Evolutionary conservation across 2,329 filamentous ascomycete genomes (phyloP).

Genomic region (Neofusicoccum laricinum): DNA sequence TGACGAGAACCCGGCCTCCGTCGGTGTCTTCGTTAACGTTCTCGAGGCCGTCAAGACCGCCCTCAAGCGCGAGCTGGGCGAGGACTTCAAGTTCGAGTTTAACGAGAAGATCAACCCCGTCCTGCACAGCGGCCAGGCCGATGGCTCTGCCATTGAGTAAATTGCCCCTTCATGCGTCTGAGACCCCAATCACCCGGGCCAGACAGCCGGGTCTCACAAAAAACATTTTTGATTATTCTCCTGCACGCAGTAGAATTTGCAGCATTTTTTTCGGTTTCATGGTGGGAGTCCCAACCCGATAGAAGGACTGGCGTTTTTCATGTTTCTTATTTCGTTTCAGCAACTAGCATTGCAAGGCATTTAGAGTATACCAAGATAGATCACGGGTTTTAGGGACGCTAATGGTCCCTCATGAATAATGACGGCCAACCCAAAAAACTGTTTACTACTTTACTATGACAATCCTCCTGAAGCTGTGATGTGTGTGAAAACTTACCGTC

Average conservation of each 20-base stretch:
- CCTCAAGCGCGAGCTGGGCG: constrained; percentile 66
- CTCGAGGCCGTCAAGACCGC: constrained; percentile 68
- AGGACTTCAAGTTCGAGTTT: constrained; percentile 72
- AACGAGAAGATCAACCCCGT: constrained; percentile 70
- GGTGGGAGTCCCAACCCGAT: not conserved
- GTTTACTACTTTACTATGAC: not conserved
- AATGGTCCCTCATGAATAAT: not conserved
- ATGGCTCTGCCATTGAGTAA: constrained; percentile 56
- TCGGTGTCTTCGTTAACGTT: constrained; percentile 72
- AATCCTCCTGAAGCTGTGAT: not conserved
- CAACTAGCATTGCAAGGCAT: not conserved
- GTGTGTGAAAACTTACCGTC: not conserved
- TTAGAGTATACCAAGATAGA: constrained; percentile 13
- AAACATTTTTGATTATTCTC: not conserved
- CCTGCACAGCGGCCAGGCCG: constrained; percentile 45
- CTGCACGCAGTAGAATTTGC: not conserved
- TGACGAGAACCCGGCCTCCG: constrained; percentile 71
- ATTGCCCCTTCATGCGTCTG: not conserved
- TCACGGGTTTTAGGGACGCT: not conserved
- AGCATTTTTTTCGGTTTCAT: not conserved
- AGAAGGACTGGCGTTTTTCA: constrained; percentile 5
- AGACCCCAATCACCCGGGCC: not conserved
- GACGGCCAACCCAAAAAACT: constrained; percentile 1
- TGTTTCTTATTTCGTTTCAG: not conserved
- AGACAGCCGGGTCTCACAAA: not conserved